Conservation (phyloP, 2,329 filamentous ascomycete genomes). For the Dactylonectria estremocensis region DNA sequence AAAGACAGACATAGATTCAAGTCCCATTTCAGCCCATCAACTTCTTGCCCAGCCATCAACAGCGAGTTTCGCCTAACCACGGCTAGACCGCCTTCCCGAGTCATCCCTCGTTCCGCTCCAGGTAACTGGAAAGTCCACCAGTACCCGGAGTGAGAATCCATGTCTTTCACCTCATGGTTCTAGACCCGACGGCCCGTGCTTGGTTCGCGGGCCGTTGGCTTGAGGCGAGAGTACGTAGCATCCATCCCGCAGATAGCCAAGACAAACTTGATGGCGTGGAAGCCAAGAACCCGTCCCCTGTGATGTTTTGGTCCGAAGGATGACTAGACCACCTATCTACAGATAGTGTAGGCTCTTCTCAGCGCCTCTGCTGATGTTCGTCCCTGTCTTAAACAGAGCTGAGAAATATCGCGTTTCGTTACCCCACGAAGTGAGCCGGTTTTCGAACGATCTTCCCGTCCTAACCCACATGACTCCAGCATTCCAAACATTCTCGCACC, state of each 20-base stretch:
- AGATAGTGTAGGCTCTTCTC: neutral
- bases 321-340: neutral
- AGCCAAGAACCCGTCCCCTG: slow-evolving; percentile 9
- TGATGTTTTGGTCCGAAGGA: neutral
- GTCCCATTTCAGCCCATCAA: too few relatives aligned
- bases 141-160: slow-evolving; percentile 3
- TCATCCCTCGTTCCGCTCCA: slow-evolving; percentile 5
- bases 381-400: neutral
- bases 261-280: neutral
- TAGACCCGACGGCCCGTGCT: neutral
- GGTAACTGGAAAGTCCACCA: neutral
- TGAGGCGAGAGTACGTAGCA: neutral
- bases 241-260: slow-evolving; percentile 2
- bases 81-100: neutral
- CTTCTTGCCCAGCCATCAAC: neutral
- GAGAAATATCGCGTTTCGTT: slow-evolving; percentile 11
- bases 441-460: slow-evolving; percentile 12
- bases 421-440: slow-evolving; percentile 16
- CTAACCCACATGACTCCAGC: neutral
- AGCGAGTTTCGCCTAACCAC: neutral
- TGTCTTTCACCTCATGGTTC: neutral
- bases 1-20: neutral
- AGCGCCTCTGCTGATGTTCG: neutral
- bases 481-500: slow-evolving; percentile 19
- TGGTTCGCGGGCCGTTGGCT: neutral